These are phyloP conservation scores for Paracoccidioides lutzii DNA, from an alignment of 2,329 filamentous ascomycete genomes.

Conservation along the genomic window DNA sequence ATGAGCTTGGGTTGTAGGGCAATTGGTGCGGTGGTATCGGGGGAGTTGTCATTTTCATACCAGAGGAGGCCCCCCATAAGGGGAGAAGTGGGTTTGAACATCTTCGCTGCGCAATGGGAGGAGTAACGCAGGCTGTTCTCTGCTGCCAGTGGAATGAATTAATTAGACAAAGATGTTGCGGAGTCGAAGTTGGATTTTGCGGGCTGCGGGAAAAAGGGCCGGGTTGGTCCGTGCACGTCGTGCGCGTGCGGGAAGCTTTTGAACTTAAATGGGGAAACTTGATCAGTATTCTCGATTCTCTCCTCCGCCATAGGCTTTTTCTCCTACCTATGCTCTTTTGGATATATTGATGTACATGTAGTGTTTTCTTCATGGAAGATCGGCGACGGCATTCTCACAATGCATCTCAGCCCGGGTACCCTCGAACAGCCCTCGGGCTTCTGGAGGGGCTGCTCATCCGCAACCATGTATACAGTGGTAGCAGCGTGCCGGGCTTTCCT, in stretches of 20 bases:
- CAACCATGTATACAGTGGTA: conserved; percentile 61
- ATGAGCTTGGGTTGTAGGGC: not conserved
- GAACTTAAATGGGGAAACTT: not conserved
- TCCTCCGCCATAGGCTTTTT: not conserved
- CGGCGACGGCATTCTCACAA: conserved; percentile 14
- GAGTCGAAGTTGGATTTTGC: not conserved
- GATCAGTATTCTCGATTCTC: not conserved
- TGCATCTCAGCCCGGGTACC: conserved; percentile 29
- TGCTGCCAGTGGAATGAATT: not conserved
- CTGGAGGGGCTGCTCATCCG: conserved; percentile 61
- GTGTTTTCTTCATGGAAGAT: conserved; percentile 9
- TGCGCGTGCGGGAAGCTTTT: not conserved
- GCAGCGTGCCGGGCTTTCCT: conserved; percentile 62
- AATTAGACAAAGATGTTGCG: no score
- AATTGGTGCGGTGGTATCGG: not conserved
- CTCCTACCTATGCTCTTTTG: not conserved
- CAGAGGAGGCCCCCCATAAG: conserved; percentile 73
- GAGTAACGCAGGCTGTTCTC: not conserved
- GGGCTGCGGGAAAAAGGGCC: conserved; percentile 3
- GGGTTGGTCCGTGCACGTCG: conserved; percentile 10
- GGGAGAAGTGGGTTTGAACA: conserved; percentile 73
- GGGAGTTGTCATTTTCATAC: conserved; percentile 33
- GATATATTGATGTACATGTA: conserved; percentile 13
- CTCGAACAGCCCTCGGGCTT: conserved; percentile 31
- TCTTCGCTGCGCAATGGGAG: conserved; percentile 31